Conservation (phyloP, 179 eudicot species). For the Monotropa hypopitys region DNA sequence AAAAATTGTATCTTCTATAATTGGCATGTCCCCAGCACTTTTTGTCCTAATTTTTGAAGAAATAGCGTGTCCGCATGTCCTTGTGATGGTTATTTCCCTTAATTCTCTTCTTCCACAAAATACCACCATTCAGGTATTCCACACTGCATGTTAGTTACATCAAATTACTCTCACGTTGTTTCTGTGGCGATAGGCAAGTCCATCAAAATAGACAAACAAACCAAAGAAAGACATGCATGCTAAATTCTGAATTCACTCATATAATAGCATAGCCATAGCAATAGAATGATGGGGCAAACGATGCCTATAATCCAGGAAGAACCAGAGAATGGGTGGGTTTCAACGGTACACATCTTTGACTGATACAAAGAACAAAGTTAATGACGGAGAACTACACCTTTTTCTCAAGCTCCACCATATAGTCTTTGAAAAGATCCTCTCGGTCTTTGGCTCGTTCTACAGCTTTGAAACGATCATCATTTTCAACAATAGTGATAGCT, state of each 20-base stretch:
- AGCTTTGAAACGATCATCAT: slow-evolving; percentile 82
- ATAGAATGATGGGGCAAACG: neutral
- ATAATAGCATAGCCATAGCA: neutral
- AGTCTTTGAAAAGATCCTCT: slow-evolving; percentile 68
- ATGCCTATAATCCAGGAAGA: neutral
- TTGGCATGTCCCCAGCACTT: neutral
- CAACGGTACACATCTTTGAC: neutral
- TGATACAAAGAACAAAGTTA: neutral
- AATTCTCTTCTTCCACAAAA: neutral
- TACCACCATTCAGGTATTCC: neutral
- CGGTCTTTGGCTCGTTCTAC: slow-evolving; percentile 73
- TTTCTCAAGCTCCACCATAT: slow-evolving; percentile 49
- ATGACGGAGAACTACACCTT: slow-evolving; percentile 35
- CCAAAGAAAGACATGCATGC: neutral
- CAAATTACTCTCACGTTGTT: neutral
- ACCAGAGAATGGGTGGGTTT: neutral
- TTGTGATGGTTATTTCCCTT: neutral
- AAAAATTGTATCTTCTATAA: neutral
- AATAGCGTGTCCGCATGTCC: neutral
- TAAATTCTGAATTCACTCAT: neutral
- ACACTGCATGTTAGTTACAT: neutral
- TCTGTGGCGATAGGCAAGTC: neutral
- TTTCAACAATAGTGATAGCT: slow-evolving; percentile 46
- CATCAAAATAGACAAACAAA: neutral
- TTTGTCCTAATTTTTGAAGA: neutral